Evolutionary conservation across 2,329 filamentous ascomycete species (phyloP).

Genomic region (Stagonosporopsis cucurbitacearum): DNA sequence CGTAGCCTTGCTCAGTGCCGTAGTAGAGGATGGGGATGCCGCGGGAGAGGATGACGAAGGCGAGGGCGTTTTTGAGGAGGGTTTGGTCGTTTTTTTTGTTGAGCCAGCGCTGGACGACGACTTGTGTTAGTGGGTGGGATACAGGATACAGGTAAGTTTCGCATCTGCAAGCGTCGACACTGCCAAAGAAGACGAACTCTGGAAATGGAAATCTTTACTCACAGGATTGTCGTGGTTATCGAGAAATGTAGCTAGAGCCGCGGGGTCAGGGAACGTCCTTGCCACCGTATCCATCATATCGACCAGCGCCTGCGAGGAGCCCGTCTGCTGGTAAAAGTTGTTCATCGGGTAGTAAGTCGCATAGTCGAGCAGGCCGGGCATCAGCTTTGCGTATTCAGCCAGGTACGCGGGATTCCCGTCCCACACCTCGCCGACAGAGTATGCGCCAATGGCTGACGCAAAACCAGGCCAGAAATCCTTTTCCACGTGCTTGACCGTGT

Average conservation of each 20-base stretch:
- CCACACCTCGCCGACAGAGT: conserved; percentile 66
- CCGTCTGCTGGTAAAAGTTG: conserved; percentile 45
- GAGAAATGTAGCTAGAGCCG: conserved; percentile 47
- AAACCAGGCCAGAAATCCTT: conserved; percentile 65
- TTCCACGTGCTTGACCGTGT: conserved; percentile 68
- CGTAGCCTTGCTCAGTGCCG: conserved; percentile 49
- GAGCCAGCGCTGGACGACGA: no score
- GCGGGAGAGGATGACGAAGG: conserved; percentile 46
- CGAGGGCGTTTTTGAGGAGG: conserved; percentile 49
- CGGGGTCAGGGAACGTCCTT: conserved; percentile 42
- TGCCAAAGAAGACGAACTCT: no score
- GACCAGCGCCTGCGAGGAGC: conserved; percentile 41
- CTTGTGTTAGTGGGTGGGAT: no score
- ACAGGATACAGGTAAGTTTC: no score
- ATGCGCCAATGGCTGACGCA: conserved; percentile 62
- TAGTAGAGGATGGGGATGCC: conserved; percentile 52
- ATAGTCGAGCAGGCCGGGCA: conserved; percentile 69
- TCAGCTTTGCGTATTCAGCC: conserved; percentile 59
- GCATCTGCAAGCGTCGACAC: no score
- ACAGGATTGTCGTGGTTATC: conserved; percentile 49
- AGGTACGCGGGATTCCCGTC: conserved; percentile 61
- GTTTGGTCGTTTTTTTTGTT: conserved; percentile 45
- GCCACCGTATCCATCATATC: conserved; percentile 46
- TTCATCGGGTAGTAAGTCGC: conserved; percentile 55
- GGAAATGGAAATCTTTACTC: not conserved